Evolutionary conservation across 2,329 filamentous ascomycete species (phyloP).

Genomic region (Beauveria pseudobassiana): DNA sequence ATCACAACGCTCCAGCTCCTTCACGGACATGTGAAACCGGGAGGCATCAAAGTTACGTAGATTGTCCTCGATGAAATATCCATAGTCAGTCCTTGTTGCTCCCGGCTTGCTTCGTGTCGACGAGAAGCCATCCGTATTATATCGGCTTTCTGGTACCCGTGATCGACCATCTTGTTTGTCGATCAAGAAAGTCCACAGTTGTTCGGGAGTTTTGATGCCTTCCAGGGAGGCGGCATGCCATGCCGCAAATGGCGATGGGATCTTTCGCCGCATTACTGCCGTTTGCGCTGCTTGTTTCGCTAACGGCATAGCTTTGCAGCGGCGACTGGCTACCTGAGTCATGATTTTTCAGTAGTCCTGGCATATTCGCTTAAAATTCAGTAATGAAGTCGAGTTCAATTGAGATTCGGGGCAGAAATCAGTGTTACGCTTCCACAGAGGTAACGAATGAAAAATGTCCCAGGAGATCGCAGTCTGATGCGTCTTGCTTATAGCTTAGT

Average conservation of each 20-base stretch:
- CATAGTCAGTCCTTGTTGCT: slow-evolving; percentile 5
- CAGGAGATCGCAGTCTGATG: not conserved
- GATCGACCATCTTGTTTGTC: slow-evolving; percentile 10
- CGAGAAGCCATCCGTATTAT: slow-evolving; percentile 12
- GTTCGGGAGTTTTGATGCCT: slow-evolving; percentile 3
- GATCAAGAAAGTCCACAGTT: slow-evolving; percentile 13
- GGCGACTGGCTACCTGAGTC: not conserved
- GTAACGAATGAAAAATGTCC: not conserved
- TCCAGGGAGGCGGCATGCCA: slow-evolving; percentile 13
- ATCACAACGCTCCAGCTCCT: slow-evolving; percentile 15
- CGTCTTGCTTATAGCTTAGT: not conserved
- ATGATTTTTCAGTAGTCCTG: not conserved
- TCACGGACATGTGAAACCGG: not conserved
- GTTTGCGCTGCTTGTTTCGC: not conserved
- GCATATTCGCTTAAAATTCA: not conserved
- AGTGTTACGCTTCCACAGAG: not conserved
- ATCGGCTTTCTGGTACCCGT: slow-evolving; percentile 13
- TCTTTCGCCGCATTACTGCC: not conserved
- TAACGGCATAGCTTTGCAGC: not conserved
- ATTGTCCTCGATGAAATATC: slow-evolving; percentile 12
- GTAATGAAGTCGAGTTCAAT: not conserved
- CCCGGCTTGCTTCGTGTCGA: not conserved
- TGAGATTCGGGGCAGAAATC: not conserved
- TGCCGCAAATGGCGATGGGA: slow-evolving; percentile 13
- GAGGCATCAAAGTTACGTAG: slow-evolving; percentile 3